Evolutionary conservation across 345 rosid genomes (phyloP), one percentile per base, ranked within the genome.

Genomic region (Sapria himalayana): DNA sequence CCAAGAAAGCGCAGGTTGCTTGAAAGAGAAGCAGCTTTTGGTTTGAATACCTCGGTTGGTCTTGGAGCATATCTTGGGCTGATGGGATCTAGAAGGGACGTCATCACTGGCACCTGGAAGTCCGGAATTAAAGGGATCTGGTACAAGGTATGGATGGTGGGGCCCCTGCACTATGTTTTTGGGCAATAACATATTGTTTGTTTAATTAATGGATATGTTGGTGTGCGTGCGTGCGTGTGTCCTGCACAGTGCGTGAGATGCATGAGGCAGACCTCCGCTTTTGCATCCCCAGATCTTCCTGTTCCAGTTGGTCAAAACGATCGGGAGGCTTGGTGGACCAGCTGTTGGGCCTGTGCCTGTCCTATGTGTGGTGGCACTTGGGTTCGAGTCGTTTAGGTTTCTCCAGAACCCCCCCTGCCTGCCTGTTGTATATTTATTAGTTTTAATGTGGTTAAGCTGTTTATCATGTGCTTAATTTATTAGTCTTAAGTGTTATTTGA

Each of bases 31-130:
- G 99, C 95, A 5, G 99, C 93, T 39, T 80, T 80, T 60, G 99
- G 99, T 45, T 69, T 72, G 69, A 80, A 84, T 51, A 84, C 86
- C 39, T 84, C 92, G 5, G 81, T 70, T 29, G 99, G 93, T 41
- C 56, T 91, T 50, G 99, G 95, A 42, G 63, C 74, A n/a, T 91
- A 84, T 76, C 92, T 84, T 47, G 99, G 99, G 35, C 82, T 84
- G 41, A 80, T 84, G 99, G 99, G 99, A 55, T 91, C 99, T 51
- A 75, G 95, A 29, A 71, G 99, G 52, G 93, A 84, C 62, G 99
- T 91, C 49, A 81, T 84, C 48, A 84, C 95, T 1, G 76, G 95
- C 11, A 71, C 80, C 24, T 80, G 95, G 98, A 89, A 79, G 80
- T 74, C 92, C 41, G 95, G 93, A 38, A 78, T 79, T 34, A 93